Percentiles rank a stretch among this genome's conserved stretches.
Evolutionary conservation across 2,329 filamentous ascomycete species (phyloP).

Genomic region (Colletotrichum higginsianum): DNA sequence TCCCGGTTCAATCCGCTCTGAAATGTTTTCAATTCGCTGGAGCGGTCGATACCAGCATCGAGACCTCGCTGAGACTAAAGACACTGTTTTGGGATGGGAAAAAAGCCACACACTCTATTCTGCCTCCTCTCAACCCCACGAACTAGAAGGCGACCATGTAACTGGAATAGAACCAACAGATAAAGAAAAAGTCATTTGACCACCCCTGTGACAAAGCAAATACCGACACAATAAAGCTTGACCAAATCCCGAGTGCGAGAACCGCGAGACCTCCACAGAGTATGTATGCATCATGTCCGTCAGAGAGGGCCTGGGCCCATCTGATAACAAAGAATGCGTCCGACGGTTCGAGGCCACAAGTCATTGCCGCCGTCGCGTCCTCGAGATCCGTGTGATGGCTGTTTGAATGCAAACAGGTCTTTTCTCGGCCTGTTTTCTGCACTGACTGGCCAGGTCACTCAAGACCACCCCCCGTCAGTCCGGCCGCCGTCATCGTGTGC

Average conservation of each 20-base stretch:
- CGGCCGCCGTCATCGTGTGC: constrained; percentile 28
- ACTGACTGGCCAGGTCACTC: constrained; percentile 32
- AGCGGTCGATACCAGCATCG: constrained; percentile 38
- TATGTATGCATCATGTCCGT: constrained; percentile 24
- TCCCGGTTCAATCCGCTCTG: constrained; percentile 14
- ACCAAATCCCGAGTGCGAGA: constrained; percentile 16
- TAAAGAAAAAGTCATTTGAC: constrained; percentile 32
- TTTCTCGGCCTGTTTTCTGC: constrained; percentile 23
- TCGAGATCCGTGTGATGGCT: constrained; percentile 35
- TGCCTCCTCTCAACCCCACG: constrained; percentile 23
- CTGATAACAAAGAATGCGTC: constrained; percentile 32
- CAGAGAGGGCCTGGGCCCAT: constrained; percentile 25
- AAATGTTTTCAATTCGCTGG: constrained; percentile 42
- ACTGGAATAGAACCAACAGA: constrained; percentile 34
- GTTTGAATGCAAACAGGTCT: constrained; percentile 33
- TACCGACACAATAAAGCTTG: constrained; percentile 29
- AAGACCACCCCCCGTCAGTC: constrained; percentile 17
- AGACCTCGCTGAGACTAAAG: constrained; percentile 40
- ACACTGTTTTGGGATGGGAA: constrained; percentile 22
- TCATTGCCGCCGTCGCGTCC: constrained; percentile 37
- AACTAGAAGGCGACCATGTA: constrained; percentile 36
- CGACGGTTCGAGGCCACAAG: constrained; percentile 31
- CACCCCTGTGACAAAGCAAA: constrained; percentile 34
- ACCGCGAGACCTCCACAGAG: constrained; percentile 18
- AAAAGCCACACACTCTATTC: constrained; percentile 38